Percentiles rank a stretch among this genome's conserved stretches.
phyloP scores from a whole-genome alignment of 208 protist species.

The Trypanosoma conorhini region DNA sequence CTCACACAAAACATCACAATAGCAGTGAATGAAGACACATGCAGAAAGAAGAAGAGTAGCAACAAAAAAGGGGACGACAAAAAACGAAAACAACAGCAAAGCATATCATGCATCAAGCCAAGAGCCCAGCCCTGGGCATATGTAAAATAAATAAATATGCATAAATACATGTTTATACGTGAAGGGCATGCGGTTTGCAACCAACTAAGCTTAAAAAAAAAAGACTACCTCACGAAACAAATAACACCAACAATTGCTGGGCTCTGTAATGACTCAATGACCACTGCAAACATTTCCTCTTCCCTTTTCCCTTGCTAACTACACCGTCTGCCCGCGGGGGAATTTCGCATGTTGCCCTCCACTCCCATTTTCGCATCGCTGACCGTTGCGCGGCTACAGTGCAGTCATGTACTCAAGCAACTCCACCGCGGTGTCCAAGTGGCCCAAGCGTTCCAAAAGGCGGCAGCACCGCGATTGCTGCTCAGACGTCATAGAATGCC shows the following conservation, averaged over 20 bases:
- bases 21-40: conserved; percentile 1
- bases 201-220: no score
- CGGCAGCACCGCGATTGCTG: conserved; percentile 44
- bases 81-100: conserved; percentile 13
- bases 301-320: not conserved
- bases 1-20: not conserved
- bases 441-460: conserved; percentile 28
- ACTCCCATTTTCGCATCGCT: not conserved
- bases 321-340: no score
- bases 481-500: conserved; percentile 46
- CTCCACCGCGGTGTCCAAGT: conserved; percentile 34
- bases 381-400: not conserved
- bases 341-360: not conserved
- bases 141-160: no score
- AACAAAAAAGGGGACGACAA: conserved; percentile 9
- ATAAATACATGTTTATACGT: no score
- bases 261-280: not conserved
- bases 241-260: no score
- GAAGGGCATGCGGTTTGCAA: no score
- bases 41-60: conserved; percentile 18
- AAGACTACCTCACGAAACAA: no score
- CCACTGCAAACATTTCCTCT: conserved; percentile 6
- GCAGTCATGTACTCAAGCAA: conserved; percentile 36
- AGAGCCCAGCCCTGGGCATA: no score
- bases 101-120: no score